Base-by-base conservation (phyloP, 148 eudicot species). In the Cornus kousa region DNA sequence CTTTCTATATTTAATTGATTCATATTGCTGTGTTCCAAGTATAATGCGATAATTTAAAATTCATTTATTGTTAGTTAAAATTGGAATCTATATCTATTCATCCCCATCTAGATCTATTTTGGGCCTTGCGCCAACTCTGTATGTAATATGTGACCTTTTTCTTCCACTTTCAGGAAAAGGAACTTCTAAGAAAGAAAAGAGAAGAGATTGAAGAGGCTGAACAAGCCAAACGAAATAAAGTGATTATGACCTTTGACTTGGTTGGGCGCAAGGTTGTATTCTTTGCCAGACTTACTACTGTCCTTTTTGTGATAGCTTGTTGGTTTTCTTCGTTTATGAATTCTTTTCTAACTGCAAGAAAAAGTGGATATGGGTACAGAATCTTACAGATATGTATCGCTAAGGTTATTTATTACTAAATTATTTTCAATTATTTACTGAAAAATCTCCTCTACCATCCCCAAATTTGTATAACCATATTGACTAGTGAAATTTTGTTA, bases 211-310 rank as follows among this genome's bases (percentile, higher is more conserved):
- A 91, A 86, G 95, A 90, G 83, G 98, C 93, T 33, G 96, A 97
- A 75, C 87, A 80, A 53, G 96, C 90, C 66, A 87, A 90, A 46
- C 87, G 97, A 71, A 97, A 80, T 83, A 94, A 88, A 94, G 97
- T 97, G 32, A 89, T 97, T 68, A 88, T 97, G 87, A 88, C 96
- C 71, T 92, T 97, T 81, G 99, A 97, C 87, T 89, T 97, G 82
- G 97, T 97, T 75, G 99, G 99, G 57, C 98, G 99, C 64, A 92
- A 92, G 98, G 99, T 97, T 71, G 78, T 80, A 77, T 72, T 77
- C 60, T 62, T 70, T 48, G 3, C 80, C 80, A 77, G 39, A 37
- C 48, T 24, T 9, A 50, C 43, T 31, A 50, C 43, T 31, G 33
- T 43, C 48, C 48, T 43, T 32, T 67, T 50, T 23, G 48, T 68